A percentile compares a stretch with the other conserved stretches of the same genome.
phyloP scores from a whole-genome alignment of 208 protist species.

The Tritrichomonas musculus region DNA sequence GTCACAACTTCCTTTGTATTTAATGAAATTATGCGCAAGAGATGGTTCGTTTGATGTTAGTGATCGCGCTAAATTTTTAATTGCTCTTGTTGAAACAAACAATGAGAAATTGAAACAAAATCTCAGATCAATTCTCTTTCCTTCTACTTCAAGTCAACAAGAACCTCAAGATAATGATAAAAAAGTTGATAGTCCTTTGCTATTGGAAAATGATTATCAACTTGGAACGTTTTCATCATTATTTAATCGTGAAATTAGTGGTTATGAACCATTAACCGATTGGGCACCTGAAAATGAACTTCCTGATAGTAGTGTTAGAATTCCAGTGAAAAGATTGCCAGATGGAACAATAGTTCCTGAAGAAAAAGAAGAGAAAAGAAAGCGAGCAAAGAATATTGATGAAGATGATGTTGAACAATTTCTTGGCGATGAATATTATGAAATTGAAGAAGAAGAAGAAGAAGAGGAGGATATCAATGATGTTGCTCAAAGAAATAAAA shows the following conservation, averaged over 20 bases:
- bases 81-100: not conserved
- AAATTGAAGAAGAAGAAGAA: too few species aligned
- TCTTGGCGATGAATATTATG: too few species aligned
- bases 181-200: too few species aligned
- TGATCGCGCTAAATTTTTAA: not conserved
- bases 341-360: too few species aligned
- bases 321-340: not conserved
- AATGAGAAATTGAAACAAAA: not conserved
- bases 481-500: too few species aligned
- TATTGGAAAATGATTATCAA: too few species aligned
- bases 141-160: too few species aligned
- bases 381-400: too few species aligned
- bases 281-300: slow-evolving; percentile 16
- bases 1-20: not conserved
- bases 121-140: not conserved
- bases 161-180: too few species aligned
- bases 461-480: too few species aligned
- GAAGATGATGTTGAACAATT: too few species aligned
- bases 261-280: not conserved
- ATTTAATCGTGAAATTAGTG: not conserved
- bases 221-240: not conserved
- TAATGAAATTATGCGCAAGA: not conserved
- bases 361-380: too few species aligned
- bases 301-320: not conserved
- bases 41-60: not conserved